These are phyloP conservation scores for Pyricularia sp. DNA, from an alignment of 2,329 filamentous ascomycete genomes.

Conservation along the genomic window DNA sequence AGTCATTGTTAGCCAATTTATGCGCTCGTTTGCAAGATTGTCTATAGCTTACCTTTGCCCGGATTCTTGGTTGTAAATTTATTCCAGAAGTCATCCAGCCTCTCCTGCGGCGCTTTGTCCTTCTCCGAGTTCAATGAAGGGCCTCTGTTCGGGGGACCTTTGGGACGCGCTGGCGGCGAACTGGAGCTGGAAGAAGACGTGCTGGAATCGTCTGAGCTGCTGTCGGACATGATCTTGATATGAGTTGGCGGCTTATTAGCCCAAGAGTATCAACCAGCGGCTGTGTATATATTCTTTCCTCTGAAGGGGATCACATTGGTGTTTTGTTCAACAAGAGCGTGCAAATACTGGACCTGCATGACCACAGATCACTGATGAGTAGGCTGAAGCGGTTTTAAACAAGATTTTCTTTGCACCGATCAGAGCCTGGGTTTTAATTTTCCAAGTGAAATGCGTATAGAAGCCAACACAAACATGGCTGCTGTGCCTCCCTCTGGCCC, in stretches of 20 bases:
- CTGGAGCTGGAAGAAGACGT: not conserved
- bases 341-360: not conserved
- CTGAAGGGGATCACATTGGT: not conserved
- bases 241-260: not conserved
- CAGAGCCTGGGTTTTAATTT: not conserved
- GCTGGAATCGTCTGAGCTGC: not conserved
- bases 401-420: not conserved
- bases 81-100: conserved; percentile 60
- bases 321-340: not conserved
- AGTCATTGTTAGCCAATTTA: not conserved
- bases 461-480: not conserved
- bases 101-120: conserved; percentile 50
- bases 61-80: conserved; percentile 58
- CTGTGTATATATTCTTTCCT: not conserved
- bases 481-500: not conserved
- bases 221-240: not conserved
- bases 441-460: not conserved
- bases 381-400: not conserved
- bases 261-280: not conserved
- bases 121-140: conserved; percentile 15
- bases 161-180: not conserved
- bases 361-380: not conserved
- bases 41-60: conserved; percentile 41
- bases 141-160: not conserved
- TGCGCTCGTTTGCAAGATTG: not conserved